phyloP scores from a whole-genome alignment of 345 rosid species.

The Streptanthus diversifolius region DNA sequence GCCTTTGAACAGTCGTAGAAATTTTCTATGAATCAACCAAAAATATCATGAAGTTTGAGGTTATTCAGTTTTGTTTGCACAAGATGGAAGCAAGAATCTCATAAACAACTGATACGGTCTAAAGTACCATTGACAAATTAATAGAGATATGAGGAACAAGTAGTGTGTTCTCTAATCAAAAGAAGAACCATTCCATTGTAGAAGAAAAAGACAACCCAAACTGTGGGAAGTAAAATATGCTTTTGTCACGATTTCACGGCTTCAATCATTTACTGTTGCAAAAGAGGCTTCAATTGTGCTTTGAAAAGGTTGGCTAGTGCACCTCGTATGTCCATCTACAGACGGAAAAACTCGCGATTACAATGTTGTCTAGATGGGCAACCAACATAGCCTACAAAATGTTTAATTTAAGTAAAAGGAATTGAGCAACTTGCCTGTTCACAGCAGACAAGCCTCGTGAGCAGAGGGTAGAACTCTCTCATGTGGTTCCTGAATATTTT shows the following conservation, averaged over 20 bases:
- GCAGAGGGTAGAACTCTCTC: slow-evolving; percentile 87
- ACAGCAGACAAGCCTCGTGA: slow-evolving; percentile 83
- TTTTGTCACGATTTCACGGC: slow-evolving; percentile 1
- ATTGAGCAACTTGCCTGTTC: slow-evolving; percentile 64
- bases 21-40: neutral
- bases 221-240: neutral
- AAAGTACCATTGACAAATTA: neutral
- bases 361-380: neutral
- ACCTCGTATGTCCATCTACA: slow-evolving; percentile 92
- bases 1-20: neutral
- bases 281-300: slow-evolving; percentile 73
- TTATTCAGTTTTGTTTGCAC: slow-evolving; percentile 1
- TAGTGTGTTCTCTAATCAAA: neutral
- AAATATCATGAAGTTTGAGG: neutral
- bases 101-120: slow-evolving; percentile 6
- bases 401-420: neutral
- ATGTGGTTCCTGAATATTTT: slow-evolving; percentile 79
- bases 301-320: slow-evolving; percentile 84
- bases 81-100: neutral
- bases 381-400: neutral
- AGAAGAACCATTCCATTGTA: slow-evolving; percentile 5
- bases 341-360: neutral
- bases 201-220: neutral
- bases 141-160: slow-evolving; percentile 10
- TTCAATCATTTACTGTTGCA: slow-evolving; percentile 42